These are phyloP conservation scores for Groenewaldozyma auringiensis DNA, from an alignment of 1,139 yeast genomes.

Conservation along the genomic window DNA sequence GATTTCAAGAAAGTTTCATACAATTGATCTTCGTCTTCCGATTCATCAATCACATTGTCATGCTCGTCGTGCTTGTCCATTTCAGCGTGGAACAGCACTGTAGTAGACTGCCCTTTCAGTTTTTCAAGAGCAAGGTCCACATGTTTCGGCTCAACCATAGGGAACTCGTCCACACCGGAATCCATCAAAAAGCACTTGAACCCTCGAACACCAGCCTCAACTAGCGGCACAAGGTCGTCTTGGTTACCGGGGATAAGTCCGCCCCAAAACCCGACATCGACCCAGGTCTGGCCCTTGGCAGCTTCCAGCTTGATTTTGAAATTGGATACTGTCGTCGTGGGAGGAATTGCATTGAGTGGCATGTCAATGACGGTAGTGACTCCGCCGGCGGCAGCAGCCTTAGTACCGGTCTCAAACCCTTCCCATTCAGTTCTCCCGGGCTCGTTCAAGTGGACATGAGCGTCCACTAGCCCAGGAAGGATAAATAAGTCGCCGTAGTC, in stretches of 20 bases:
- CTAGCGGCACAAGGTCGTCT: conserved; percentile 60
- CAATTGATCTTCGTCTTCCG: conserved; percentile 20
- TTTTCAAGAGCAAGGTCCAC: conserved; percentile 57
- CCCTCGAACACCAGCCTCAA: conserved; percentile 81
- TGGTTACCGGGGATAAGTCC: conserved; percentile 75
- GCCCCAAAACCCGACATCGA: conserved; percentile 95
- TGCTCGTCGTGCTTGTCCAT: conserved; percentile 38
- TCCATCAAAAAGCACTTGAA: conserved; percentile 88
- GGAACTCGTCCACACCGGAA: conserved; percentile 91
- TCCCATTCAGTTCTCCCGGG: conserved; percentile 97
- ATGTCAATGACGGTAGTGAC: conserved; percentile 92
- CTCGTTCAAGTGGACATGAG: conserved; percentile 89
- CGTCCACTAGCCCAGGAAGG: conserved; percentile 86
- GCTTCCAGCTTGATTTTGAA: conserved; percentile 68
- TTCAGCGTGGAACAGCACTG: conserved; percentile 91
- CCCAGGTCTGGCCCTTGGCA: conserved; percentile 78
- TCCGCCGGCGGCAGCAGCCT: conserved; percentile 90
- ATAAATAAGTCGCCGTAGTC: conserved; percentile 59
- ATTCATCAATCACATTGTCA: not conserved
- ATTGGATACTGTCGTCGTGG: conserved; percentile 78
- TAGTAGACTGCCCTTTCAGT: conserved; percentile 55
- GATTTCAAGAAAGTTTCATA: conserved; percentile 74
- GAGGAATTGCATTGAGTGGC: conserved; percentile 95
- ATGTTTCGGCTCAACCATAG: conserved; percentile 59
- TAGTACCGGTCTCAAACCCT: conserved; percentile 88